Evolutionary conservation across 306 rosid genomes (phyloP), one percentile per base, ranked within the genome.

Genomic region (Malus orientalis): DNA sequence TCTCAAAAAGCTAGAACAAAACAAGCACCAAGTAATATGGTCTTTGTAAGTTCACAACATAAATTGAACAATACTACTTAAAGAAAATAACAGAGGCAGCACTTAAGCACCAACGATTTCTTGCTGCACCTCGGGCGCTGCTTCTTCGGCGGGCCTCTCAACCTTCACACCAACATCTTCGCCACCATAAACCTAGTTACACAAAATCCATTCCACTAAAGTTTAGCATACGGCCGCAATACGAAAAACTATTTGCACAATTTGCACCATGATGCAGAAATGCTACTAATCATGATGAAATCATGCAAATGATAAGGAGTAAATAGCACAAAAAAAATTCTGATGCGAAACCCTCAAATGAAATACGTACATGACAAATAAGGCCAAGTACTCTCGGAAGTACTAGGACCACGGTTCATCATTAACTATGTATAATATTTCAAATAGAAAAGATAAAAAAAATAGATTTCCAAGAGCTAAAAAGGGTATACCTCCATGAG

Each of bases 151-250:
- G 18, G 98, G 91, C 79, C 98, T 86, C 25, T 95, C 98, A 40
- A 95, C 90, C 91, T 90, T 95, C 4, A 81, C 78, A 11, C 98
- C 97, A 54, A 92, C 79, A 20, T 94, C 96, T 74, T 95, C 97
- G 73, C 92, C 96, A 4, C 96, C 98, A 15, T 94, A 96, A 60
- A 94, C 98, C 98, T 94, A 75, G 71, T 79, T 8, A 29, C 2
- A 76, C 22, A 47, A 66, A 72, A 40, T 5, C 16, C 49, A 36
- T 36, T 66, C 29, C 19, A 25, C 27, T 22, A 11, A 29, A 14
- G 67, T 62, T 29, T 29, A 3, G 42, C 18, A 3, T 11, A 14
- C 11, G 10, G 10, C 8, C 38, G 14, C 18, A 13, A 13, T 8
- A 27, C 13, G 1, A 61, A 61, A 0, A 61, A 25, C 6, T 5